Evolutionary conservation across 2,329 filamentous ascomycete species (phyloP).

Genomic region (Fusarium globosum): DNA sequence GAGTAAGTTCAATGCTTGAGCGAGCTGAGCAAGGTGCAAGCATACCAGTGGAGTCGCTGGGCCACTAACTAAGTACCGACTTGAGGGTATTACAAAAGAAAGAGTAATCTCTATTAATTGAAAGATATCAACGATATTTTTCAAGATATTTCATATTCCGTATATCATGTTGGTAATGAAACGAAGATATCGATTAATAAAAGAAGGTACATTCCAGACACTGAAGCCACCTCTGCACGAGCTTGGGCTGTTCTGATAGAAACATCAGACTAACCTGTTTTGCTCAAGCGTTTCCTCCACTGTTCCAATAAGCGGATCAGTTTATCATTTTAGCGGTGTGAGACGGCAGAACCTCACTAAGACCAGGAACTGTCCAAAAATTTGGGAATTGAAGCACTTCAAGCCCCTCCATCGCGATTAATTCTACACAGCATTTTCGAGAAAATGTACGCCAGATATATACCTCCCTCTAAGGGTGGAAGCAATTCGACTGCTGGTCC

Average conservation of each 20-base stretch:
- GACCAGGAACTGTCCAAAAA: conserved; percentile 48
- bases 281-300: neutral
- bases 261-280: neutral
- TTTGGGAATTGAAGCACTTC: conserved; percentile 43
- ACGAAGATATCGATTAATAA: neutral
- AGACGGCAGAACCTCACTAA: conserved; percentile 54
- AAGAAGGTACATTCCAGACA: too few species aligned
- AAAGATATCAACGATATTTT: neutral
- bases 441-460: conserved; percentile 58
- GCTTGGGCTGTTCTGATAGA: neutral
- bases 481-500: neutral
- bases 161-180: neutral
- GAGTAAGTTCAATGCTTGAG: neutral
- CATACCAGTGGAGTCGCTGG: conserved; percentile 22
- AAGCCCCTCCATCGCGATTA: conserved; percentile 28
- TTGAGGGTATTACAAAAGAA: neutral
- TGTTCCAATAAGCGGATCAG: neutral
- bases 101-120: neutral
- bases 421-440: conserved; percentile 14
- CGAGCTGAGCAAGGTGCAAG: conserved; percentile 26
- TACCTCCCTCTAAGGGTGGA: conserved; percentile 49
- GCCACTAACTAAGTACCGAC: neutral
- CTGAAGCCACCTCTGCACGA: neutral
- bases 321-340: conserved; percentile 52
- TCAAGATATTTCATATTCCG: too few species aligned